Conservation (phyloP, 345 rosid species). For the Lenwebbia sp. region DNA sequence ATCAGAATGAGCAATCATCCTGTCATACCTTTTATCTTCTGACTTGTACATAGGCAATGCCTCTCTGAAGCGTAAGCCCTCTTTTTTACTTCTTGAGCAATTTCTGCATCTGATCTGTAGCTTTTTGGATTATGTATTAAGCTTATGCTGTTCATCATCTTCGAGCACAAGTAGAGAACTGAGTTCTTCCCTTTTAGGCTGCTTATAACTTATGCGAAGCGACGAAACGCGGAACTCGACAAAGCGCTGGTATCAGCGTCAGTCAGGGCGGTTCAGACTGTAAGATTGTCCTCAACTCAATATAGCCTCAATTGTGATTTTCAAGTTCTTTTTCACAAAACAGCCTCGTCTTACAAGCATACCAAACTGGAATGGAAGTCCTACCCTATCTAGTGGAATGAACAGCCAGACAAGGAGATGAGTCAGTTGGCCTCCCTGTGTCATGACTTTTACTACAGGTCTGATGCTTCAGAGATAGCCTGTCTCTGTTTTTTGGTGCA, state of each 20-base stretch:
- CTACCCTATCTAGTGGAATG: neutral
- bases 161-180: too few species aligned
- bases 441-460: neutral
- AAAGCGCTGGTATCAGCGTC: neutral
- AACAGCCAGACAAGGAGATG: neutral
- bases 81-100: neutral
- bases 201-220: too few species aligned
- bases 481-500: rapidly evolving
- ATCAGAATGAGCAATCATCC: neutral
- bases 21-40: neutral
- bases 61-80: neutral
- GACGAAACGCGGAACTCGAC: too few species aligned
- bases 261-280: neutral
- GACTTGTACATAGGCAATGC: neutral
- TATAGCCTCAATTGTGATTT: neutral
- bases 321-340: neutral
- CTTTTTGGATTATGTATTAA: too few species aligned
- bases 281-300: neutral
- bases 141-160: too few species aligned
- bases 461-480: neutral
- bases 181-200: too few species aligned
- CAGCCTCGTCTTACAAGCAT: neutral
- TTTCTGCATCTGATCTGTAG: neutral
- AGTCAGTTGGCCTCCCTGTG: neutral
- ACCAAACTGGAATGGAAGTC: neutral